These are phyloP conservation scores for Candolleomyces efflorescens DNA, from an alignment of 768 basidiomycete species.

Conservation along the genomic window DNA sequence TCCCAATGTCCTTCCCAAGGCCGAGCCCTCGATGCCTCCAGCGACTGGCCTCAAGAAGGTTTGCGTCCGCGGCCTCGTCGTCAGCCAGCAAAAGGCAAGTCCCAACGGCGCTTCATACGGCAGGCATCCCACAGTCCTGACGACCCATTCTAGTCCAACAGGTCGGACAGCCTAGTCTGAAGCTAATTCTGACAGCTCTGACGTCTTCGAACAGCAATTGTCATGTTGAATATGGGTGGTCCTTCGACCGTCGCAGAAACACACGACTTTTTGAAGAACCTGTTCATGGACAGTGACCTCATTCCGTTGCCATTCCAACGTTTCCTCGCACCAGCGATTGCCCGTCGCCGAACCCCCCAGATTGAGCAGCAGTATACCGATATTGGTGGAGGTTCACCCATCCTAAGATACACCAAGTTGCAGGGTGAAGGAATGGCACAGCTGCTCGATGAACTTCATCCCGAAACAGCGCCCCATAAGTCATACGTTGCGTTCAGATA, in stretches of 20 bases:
- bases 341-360: constrained; percentile 80
- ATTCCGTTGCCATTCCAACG: constrained; percentile 94
- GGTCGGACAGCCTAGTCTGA: constrained; percentile 31
- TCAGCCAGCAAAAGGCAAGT: constrained; percentile 8
- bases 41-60: neutral
- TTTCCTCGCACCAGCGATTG: constrained; percentile 83
- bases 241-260: constrained; percentile 84
- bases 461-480: constrained; percentile 92
- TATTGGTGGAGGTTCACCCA: constrained; percentile 97
- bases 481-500: constrained; percentile 95
- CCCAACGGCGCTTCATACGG: neutral
- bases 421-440: constrained; percentile 90
- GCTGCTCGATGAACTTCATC: constrained; percentile 92
- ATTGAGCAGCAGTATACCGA: constrained; percentile 93
- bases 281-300: constrained; percentile 90
- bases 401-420: constrained; percentile 79
- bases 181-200: constrained; percentile 12
- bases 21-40: neutral
- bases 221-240: constrained; percentile 99
- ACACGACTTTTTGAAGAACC: constrained; percentile 84
- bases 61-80: constrained; percentile 8
- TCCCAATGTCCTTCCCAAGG: neutral
- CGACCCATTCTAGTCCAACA: constrained; percentile 47
- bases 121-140: neutral
- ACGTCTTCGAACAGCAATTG: constrained; percentile 53